phyloP scores from a whole-genome alignment of 1,139 yeast species.

The Blastobotrys raffinosifermentans region DNA sequence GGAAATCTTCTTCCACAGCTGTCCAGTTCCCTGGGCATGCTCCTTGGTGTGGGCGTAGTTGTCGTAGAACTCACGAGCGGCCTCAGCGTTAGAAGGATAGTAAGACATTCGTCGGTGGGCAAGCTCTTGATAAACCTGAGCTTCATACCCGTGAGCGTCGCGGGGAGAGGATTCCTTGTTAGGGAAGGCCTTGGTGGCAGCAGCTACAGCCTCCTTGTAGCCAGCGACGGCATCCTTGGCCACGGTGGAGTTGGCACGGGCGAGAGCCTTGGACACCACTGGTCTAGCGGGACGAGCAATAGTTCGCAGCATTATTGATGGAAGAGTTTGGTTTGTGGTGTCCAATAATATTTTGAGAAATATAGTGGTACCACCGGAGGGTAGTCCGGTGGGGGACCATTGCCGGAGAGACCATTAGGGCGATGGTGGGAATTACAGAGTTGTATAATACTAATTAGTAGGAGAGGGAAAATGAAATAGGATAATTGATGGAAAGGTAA shows the following conservation, averaged over 20 bases:
- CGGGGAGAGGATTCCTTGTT: conserved; percentile 4
- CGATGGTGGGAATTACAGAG: conserved; percentile 9
- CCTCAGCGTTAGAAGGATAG: conserved; percentile 13
- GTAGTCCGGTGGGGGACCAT: no score
- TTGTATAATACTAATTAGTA: conserved; percentile 5
- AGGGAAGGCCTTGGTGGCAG: conserved; percentile 10
- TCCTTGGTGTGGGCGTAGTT: conserved; percentile 54
- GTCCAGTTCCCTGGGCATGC: conserved; percentile 73
- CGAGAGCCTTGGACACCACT: conserved; percentile 6
- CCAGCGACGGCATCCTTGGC: conserved; percentile 7
- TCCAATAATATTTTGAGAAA: no score
- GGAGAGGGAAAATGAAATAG: conserved; percentile 1
- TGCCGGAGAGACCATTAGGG: no score
- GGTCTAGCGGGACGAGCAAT: conserved; percentile 5
- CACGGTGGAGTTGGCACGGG: conserved; percentile 9
- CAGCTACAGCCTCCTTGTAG: conserved; percentile 3
- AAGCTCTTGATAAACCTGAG: conserved; percentile 8
- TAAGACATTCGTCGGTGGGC: conserved; percentile 10
- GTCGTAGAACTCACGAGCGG: conserved; percentile 47
- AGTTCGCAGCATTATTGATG: conserved; percentile 1
- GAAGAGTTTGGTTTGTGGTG: no score
- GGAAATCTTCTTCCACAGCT: conserved; percentile 81
- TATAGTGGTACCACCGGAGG: no score
- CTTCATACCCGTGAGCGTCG: conserved; percentile 9
- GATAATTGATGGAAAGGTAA: no score